Evolutionary conservation across 805 yeast species (phyloP).

Genomic region (Hanseniaspora clermontiae): DNA sequence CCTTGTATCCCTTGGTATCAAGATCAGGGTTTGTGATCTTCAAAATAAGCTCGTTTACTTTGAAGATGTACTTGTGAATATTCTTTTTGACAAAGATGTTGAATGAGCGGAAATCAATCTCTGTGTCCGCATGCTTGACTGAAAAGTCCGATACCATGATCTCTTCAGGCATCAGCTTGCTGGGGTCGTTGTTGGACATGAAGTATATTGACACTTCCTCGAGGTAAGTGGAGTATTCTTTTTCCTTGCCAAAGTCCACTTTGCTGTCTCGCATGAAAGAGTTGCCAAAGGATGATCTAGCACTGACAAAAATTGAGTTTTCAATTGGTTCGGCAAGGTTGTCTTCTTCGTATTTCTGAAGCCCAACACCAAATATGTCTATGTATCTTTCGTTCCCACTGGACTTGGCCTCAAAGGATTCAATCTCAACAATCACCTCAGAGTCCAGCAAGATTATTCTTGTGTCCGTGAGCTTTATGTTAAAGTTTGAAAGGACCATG

Average conservation of each 20-base stretch:
- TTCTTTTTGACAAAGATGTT: background rate
- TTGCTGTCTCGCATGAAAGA: background rate
- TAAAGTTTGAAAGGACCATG: conserved; percentile 11
- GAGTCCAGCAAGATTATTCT: background rate
- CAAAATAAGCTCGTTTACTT: conserved; percentile 28
- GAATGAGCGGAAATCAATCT: background rate
- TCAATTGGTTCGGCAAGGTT: conserved; percentile 15
- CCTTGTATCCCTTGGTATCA: conserved; percentile 20
- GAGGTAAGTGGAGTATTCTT: conserved; percentile 15
- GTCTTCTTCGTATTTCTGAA: conserved; percentile 7
- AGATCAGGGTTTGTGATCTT: conserved; percentile 47
- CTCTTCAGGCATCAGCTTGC: conserved; percentile 8
- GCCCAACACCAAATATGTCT: background rate
- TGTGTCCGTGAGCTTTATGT: conserved; percentile 2
- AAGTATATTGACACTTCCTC: conserved; percentile 7
- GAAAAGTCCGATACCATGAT: background rate
- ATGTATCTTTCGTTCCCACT: conserved; percentile 7
- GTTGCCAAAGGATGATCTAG: conserved; percentile 4
- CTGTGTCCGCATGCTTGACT: background rate
- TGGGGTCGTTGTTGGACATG: conserved; percentile 8
- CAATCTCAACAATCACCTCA: conserved; percentile 5
- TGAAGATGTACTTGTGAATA: conserved; percentile 1
- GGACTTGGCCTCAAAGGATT: conserved; percentile 7
- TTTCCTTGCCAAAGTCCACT: conserved; percentile 17
- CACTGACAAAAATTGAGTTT: conserved; percentile 18